These are phyloP conservation scores for Kingdonia uniflora DNA, from an alignment of 164 flowering plant genomes.

Conservation along the genomic window DNA sequence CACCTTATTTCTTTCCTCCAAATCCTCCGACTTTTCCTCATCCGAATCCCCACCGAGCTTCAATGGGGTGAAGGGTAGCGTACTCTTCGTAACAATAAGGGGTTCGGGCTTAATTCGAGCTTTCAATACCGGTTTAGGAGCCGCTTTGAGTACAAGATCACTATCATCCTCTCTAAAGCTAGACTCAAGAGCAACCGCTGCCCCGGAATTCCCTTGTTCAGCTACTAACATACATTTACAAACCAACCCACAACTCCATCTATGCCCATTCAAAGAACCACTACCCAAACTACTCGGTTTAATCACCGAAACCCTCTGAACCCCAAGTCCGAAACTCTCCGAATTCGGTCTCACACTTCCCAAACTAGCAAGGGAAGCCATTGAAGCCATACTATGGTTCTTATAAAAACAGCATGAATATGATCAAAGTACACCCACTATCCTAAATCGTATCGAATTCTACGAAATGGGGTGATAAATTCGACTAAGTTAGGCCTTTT, in stretches of 20 bases:
- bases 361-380: slow-evolving; percentile 67
- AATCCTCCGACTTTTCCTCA: slow-evolving; percentile 17
- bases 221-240: slow-evolving; percentile 66
- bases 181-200: slow-evolving; percentile 40
- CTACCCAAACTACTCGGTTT: slow-evolving; percentile 21
- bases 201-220: slow-evolving; percentile 40
- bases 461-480: too few species aligned
- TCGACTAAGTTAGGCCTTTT: too few species aligned
- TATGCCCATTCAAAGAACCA: slow-evolving; percentile 19
- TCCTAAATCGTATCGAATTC: too few species aligned
- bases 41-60: slow-evolving; percentile 14
- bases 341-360: slow-evolving; percentile 47
- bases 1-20: slow-evolving; percentile 52
- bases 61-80: slow-evolving; percentile 19
- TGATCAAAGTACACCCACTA: too few species aligned
- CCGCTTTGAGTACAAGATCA: slow-evolving; percentile 51
- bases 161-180: slow-evolving; percentile 29
- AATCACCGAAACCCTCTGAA: slow-evolving; percentile 16
- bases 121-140: slow-evolving; percentile 65
- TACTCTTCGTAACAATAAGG: slow-evolving; percentile 12
- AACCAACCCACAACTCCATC: slow-evolving; percentile 32
- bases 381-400: slow-evolving; percentile 34
- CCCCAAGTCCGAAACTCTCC: slow-evolving; percentile 24
- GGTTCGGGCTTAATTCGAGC: slow-evolving; percentile 24
- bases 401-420: too few species aligned